Percentiles rank a stretch among this genome's conserved stretches.
Conservation (phyloP, 106 monocot species). For the Dendrobium catenatum region DNA sequence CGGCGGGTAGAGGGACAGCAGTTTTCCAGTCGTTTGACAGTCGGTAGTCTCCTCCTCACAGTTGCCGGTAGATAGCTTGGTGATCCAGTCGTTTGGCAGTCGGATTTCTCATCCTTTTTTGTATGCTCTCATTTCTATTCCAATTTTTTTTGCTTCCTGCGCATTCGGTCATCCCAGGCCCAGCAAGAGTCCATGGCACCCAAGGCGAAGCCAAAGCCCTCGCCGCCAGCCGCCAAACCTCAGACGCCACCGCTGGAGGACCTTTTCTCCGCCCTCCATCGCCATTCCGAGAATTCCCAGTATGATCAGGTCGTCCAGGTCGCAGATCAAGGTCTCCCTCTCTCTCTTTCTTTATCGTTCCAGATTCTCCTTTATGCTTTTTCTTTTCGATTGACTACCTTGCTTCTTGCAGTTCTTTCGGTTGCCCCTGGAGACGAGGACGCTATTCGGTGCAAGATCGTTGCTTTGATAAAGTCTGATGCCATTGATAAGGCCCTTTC, state of each 20-base stretch:
- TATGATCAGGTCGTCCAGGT: constrained; percentile 54
- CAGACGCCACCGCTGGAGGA: constrained; percentile 46
- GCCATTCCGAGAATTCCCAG: constrained; percentile 43
- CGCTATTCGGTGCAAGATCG: constrained; percentile 74
- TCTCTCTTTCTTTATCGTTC: background rate
- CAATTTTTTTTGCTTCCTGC: background rate
- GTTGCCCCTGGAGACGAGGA: constrained; percentile 79
- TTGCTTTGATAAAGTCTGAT: constrained; percentile 74
- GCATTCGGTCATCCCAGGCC: too few relatives aligned
- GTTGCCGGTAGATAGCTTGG: too few relatives aligned
- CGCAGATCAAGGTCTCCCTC: constrained; percentile 70
- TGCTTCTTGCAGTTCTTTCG: constrained; percentile 36
- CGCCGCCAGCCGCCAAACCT: constrained; percentile 10
- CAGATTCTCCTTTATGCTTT: background rate
- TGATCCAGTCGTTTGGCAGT: too few relatives aligned
- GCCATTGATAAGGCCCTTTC: constrained; percentile 55
- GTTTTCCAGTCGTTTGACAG: too few relatives aligned
- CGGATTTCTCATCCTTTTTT: too few relatives aligned
- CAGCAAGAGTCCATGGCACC: constrained; percentile 31
- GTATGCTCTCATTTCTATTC: too few relatives aligned
- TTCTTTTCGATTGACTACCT: background rate
- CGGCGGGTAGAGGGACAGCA: too few relatives aligned
- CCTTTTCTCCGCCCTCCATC: constrained; percentile 62
- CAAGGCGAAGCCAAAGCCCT: constrained; percentile 32
- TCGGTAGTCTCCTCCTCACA: too few relatives aligned